A percentile compares a stretch with the other conserved stretches of the same genome.
These are phyloP conservation scores for Tolypocladium tundrense DNA, from an alignment of 2,329 filamentous ascomycete genomes.

Conservation along the genomic window DNA sequence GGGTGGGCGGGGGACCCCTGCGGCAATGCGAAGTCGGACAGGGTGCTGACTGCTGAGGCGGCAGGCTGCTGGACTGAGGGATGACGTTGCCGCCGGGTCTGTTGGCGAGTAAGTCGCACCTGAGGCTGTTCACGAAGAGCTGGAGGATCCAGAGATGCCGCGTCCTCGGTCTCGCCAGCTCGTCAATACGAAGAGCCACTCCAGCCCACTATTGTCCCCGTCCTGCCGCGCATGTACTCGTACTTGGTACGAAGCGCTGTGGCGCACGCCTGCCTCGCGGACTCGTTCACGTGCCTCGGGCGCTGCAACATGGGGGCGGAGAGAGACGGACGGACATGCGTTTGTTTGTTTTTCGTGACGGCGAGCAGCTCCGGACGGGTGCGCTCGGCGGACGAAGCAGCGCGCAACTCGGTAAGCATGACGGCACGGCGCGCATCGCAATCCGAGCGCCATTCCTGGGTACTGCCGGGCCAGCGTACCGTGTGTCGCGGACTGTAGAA, in stretches of 20 bases:
- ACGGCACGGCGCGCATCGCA: neutral
- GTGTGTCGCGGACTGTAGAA: neutral
- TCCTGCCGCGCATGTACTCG: too few relatives aligned
- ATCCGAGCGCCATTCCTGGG: neutral
- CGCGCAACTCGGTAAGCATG: neutral
- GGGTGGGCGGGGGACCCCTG: neutral
- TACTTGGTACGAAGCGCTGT: neutral
- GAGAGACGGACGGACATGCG: neutral
- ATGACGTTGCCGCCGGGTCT: neutral
- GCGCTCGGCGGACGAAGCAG: neutral
- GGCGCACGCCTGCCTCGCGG: neutral
- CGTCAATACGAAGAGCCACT: neutral
- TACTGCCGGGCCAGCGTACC: neutral
- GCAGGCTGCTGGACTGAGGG: neutral
- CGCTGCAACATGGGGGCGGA: neutral
- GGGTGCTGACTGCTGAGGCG: neutral
- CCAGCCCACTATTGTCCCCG: too few relatives aligned
- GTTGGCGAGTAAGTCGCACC: neutral
- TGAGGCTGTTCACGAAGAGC: neutral
- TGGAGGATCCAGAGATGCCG: neutral
- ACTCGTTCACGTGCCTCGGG: neutral
- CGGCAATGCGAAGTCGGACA: neutral
- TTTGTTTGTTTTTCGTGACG: neutral
- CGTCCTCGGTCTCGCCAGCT: too few relatives aligned
- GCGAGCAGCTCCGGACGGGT: neutral